phyloP scores from a whole-genome alignment of 306 rosid genomes.

The Quercus variabilis region DNA sequence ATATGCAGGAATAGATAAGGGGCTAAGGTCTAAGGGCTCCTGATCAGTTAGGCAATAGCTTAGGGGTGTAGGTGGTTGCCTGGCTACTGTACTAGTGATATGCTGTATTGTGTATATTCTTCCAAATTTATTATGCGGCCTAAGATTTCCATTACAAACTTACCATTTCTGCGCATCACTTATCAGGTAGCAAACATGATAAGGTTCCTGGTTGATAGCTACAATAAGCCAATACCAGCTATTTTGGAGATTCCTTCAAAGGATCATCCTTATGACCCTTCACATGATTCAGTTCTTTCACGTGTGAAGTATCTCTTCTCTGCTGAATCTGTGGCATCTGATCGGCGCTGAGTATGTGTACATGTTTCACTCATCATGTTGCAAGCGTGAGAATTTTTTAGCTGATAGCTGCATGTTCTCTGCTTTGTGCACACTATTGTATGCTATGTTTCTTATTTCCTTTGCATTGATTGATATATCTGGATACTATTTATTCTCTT shows the following conservation, averaged over 20 bases:
- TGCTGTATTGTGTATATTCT: background rate
- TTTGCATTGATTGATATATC: conserved; percentile 7
- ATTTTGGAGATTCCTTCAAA: conserved; percentile 94
- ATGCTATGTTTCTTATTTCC: background rate
- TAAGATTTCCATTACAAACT: background rate
- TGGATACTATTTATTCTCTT: conserved; percentile 7
- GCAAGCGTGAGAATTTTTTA: background rate
- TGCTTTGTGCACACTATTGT: background rate
- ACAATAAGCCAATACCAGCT: conserved; percentile 86
- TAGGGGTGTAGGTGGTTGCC: background rate
- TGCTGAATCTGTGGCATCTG: conserved; percentile 86
- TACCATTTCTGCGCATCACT: background rate
- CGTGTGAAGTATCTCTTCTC: conserved; percentile 86
- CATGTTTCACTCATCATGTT: background rate
- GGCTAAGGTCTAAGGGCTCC: background rate
- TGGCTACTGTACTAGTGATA: background rate
- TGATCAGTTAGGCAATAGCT: conserved; percentile 6
- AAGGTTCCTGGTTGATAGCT: conserved; percentile 88
- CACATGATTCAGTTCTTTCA: conserved; percentile 91
- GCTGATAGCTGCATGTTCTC: background rate
- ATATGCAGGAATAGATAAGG: background rate
- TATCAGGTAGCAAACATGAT: conserved; percentile 94
- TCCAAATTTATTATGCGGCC: background rate
- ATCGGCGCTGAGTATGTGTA: conserved; percentile 44
- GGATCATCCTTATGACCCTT: conserved; percentile 92